A percentile compares a stretch with the other conserved stretches of the same genome.
Evolutionary conservation across 768 basidiomycete species (phyloP).

Genomic region (Tricholoma matsutake): DNA sequence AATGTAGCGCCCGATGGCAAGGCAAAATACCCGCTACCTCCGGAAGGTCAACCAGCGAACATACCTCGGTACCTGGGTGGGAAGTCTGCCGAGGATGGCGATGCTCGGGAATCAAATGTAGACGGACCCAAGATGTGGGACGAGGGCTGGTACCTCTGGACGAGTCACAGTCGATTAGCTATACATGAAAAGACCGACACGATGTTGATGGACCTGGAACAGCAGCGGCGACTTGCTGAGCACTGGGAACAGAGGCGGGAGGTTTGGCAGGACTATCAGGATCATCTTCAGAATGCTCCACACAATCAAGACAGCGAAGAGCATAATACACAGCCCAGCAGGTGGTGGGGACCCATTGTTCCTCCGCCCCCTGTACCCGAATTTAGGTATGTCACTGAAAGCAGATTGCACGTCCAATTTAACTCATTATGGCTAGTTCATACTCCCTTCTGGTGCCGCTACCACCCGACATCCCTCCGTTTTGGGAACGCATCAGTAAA

Average conservation of each 20-base stretch:
- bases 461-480: slow-evolving; percentile 52
- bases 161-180: slow-evolving; percentile 48
- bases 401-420: not conserved
- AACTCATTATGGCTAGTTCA: slow-evolving; percentile 30
- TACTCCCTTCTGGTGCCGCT: slow-evolving; percentile 55
- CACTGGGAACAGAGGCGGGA: slow-evolving; percentile 38
- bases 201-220: slow-evolving; percentile 57
- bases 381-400: slow-evolving; percentile 30
- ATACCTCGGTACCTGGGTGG: slow-evolving; percentile 46
- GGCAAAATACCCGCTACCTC: slow-evolving; percentile 59
- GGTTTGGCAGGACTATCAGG: slow-evolving; percentile 52
- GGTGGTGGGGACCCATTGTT: slow-evolving; percentile 39
- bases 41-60: slow-evolving; percentile 57
- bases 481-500: slow-evolving; percentile 49
- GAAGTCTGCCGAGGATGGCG: slow-evolving; percentile 31
- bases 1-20: slow-evolving; percentile 42
- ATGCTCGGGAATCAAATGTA: slow-evolving; percentile 15
- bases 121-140: slow-evolving; percentile 60
- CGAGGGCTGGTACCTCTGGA: slow-evolving; percentile 76
- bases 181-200: slow-evolving; percentile 52
- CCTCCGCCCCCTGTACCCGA: slow-evolving; percentile 41
- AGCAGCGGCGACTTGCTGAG: slow-evolving; percentile 43
- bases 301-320: slow-evolving; percentile 13
- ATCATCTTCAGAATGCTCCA: slow-evolving; percentile 33
- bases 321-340: slow-evolving; percentile 21